Base-by-base conservation (phyloP, 176 grass and related monocot species). In the Cocos nucifera region DNA sequence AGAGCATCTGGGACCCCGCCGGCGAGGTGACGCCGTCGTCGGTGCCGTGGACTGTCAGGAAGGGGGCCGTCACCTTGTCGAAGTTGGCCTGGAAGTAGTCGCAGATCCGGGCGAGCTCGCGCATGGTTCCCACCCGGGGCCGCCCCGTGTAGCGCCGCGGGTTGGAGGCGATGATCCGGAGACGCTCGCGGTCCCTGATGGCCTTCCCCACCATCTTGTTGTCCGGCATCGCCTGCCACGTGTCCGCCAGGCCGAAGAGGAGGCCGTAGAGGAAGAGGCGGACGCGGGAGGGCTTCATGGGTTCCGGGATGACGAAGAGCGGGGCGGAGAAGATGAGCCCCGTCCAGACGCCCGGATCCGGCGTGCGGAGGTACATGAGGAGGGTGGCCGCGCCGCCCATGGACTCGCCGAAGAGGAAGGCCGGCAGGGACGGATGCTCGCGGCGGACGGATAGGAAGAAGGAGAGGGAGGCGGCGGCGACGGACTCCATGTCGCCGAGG, bases 401-500 rank as follows among this genome's bases (percentile, higher is more conserved):
- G 57, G 86, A 89, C 57, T 89, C 86, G 35, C 86, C 86, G 17
- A 89, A 71, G 14, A 89, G 69, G 81, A 81, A 89, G 26, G 86
- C 81, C 10, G 81, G 77, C 30, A 85, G 75, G 51, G 28, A 7
- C 3, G 86, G 53, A 22, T 81, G 75, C 50, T 56, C 49, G 17
- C 24, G 30, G 5, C 86, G 77, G 4, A 85, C 77, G 27, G 81
- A 85, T 49, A 85, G 73, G 77, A 89, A 89, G 70, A 78, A 80
- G 62, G 81, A 56, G 12, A 84, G 69, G 8, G 86, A 78, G 4
- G 86, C 86, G n/a, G 6, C 57, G 2, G 81, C 86, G 8, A 78
- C 77, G 39, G 81, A 6, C 58, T 89, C 86, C 59, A 85, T 84
- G 63, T 89, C 74, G 27, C 86, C 86, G 61, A 89, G 66, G 62